Evolutionary conservation across 1,284 basidiomycete genomes (phyloP), one percentile per base, ranked within the genome.

Genomic region (Clitocybe nebularis): DNA sequence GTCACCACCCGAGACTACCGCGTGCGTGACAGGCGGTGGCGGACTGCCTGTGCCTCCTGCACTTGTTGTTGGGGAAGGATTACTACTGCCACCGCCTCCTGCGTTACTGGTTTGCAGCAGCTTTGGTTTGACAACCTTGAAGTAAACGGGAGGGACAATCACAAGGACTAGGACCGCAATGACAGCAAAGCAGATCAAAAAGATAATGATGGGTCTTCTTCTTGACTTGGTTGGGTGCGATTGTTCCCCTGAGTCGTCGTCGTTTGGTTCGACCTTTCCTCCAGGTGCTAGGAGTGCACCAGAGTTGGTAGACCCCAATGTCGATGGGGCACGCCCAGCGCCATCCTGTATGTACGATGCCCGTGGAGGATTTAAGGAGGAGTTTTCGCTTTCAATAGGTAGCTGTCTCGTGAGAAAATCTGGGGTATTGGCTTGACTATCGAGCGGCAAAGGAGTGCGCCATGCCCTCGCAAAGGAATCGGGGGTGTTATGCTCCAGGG

Each of bases 1-100:
- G 53, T 84, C 76, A 10, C 77, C 75, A 19, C 86, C 87, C 29
- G 26, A 23, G 9, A 29, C 21, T 3, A 16, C 8, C 14, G 29
- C n/a, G 3, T 5, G 14, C 7, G 29, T 13, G 14, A 21, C 20
- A 13, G 5, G 13, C 23, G 20, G 38, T 21, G 23, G 13, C 16
- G 16, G n/a, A 13, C 22, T 13, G 13, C 3, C 22, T 5, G 5
- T 14, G 21, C 37, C 32, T 5, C 3, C 22, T 5, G 5, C 20
- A 29, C 37, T 39, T 5, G 38, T 11, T 21, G 26, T 39, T 19
- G 38, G 38, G 21, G 38, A 39, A 11, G 38, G 7, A 2, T 13
- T 17, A 16, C 11, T 32, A 9, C 14, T 8, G 7, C 24, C 24
- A 14, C 29, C 29, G 19, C 29, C 19, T 8, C 11, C 13, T 4